phyloP scores from a whole-genome alignment of 225 moss, liverwort and hornwort species.

The Pseudisothecium myosuroides region DNA sequence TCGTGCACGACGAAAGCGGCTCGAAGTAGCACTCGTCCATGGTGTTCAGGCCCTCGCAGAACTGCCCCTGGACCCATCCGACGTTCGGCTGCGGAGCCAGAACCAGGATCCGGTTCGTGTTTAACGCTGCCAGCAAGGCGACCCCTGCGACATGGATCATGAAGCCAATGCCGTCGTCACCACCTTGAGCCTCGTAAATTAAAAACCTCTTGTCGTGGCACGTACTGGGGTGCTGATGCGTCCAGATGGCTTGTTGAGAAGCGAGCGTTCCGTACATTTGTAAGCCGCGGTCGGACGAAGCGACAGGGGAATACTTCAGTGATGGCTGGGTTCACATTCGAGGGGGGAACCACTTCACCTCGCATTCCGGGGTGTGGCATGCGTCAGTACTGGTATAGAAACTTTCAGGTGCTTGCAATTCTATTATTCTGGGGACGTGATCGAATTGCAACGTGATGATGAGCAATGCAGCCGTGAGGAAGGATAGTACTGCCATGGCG shows the following conservation, averaged over 20 bases:
- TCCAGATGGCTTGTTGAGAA: slow-evolving; percentile 6
- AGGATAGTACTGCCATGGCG: background rate
- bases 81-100: background rate
- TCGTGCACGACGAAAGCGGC: slow-evolving; percentile 2
- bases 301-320: background rate
- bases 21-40: slow-evolving; percentile 27
- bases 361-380: background rate
- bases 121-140: background rate
- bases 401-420: background rate
- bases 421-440: background rate
- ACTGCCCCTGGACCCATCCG: background rate
- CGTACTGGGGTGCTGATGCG: slow-evolving; percentile 5
- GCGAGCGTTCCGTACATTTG: background rate
- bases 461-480: background rate
- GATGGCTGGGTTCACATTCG: background rate
- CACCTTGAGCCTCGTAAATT: background rate
- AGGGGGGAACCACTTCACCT: background rate
- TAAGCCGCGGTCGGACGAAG: background rate
- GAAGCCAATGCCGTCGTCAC: background rate
- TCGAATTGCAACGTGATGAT: background rate
- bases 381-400: no score
- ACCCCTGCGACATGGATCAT: background rate
- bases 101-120: slow-evolving; percentile 3
- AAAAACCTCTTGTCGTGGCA: slow-evolving; percentile 16
- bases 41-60: slow-evolving; percentile 1